Conservation (phyloP, 441 rosid genomes). For the Raphanus hybrid region DNA sequence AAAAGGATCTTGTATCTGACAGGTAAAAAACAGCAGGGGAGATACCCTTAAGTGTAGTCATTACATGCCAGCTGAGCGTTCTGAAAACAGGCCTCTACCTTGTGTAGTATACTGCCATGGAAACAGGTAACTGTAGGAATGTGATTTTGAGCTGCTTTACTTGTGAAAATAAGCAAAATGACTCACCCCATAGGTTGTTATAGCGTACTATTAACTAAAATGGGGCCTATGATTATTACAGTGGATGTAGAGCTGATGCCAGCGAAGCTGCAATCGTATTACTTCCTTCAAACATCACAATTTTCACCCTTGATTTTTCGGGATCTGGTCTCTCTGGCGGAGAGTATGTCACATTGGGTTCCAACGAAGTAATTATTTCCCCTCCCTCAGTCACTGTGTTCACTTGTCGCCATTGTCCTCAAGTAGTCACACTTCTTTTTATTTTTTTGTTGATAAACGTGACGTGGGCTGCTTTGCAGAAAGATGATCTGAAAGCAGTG, state of each 20-base stretch:
- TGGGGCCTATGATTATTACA: conserved; percentile 35
- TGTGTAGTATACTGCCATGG: conserved; percentile 98
- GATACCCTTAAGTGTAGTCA: conserved; percentile 87
- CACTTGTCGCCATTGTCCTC: conserved; percentile 1
- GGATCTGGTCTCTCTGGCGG: conserved; percentile 99
- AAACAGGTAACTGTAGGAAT: conserved; percentile 68
- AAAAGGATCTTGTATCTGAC: conserved; percentile 40
- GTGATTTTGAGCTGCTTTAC: neutral
- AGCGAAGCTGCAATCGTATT: conserved; percentile 97
- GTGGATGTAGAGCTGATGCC: conserved; percentile 98
- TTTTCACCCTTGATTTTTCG: conserved; percentile 94
- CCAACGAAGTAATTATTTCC: conserved; percentile 67
- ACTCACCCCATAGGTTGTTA: neutral
- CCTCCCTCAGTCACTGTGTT: neutral
- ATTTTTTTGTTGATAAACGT: neutral
- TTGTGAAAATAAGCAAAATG: neutral
- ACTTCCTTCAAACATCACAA: conserved; percentile 94
- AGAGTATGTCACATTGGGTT: conserved; percentile 90
- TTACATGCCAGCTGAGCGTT: conserved; percentile 75
- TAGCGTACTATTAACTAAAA: neutral
- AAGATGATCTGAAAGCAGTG: conserved; percentile 87
- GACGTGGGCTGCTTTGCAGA: conserved; percentile 54
- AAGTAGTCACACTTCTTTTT: neutral
- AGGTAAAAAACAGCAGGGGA: conserved; percentile 85
- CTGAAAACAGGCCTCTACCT: conserved; percentile 83